Percentiles rank a stretch among this genome's conserved stretches.
These are phyloP conservation scores for Aaosphaeria arxii DNA, from an alignment of 2,329 filamentous ascomycete genomes.

Conservation along the genomic window DNA sequence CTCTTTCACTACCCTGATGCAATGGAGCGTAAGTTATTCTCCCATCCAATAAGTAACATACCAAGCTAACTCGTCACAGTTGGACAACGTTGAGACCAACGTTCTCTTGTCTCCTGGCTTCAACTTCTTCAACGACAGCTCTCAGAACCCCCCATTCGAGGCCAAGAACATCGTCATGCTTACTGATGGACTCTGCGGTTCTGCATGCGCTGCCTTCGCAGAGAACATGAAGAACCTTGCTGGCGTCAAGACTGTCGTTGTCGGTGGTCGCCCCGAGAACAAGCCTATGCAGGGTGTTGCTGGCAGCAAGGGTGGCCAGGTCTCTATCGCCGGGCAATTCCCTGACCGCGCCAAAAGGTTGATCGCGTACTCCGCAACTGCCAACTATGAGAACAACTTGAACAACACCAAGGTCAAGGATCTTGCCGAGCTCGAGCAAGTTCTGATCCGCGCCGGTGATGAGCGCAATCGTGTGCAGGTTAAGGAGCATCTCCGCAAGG, in stretches of 20 bases:
- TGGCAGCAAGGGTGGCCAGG: conserved; percentile 38
- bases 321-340: conserved; percentile 9
- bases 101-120: not conserved
- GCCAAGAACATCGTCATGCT: conserved; percentile 32
- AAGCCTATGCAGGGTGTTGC: conserved; percentile 39
- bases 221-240: conserved; percentile 41
- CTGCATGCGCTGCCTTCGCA: conserved; percentile 40
- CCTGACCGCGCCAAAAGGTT: not conserved
- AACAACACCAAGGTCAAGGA: conserved; percentile 13
- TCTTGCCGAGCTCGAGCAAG: conserved; percentile 8
- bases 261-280: conserved; percentile 36
- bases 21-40: conserved; percentile 14
- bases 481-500: conserved; percentile 28
- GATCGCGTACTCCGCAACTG: not conserved
- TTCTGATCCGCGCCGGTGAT: conserved; percentile 9
- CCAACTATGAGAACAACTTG: conserved; percentile 6
- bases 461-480: conserved; percentile 14
- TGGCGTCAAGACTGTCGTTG: conserved; percentile 35
- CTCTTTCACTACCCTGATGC: conserved; percentile 23
- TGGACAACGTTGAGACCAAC: no score
- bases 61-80: not conserved
- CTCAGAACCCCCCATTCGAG: conserved; percentile 22
- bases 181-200: conserved; percentile 39
- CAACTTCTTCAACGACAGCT: not conserved
- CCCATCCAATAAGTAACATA: conserved; percentile 8